Base-by-base conservation (phyloP, 345 rosid species). In the Kandelia obovata region DNA sequence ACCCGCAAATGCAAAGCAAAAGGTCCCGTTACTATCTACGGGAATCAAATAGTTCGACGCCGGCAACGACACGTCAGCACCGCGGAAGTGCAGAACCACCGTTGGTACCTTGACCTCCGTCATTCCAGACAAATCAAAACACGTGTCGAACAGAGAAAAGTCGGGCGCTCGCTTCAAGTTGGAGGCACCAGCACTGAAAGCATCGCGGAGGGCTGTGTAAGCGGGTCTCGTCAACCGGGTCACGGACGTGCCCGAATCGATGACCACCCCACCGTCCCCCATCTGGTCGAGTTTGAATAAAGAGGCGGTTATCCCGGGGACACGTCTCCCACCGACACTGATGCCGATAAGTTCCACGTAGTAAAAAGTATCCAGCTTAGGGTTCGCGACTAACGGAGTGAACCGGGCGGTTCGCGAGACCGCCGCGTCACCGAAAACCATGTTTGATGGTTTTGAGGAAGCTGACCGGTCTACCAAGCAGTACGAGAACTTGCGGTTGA, bases 1-100 rank as follows among this genome's bases (percentile, higher is more conserved):
- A 32, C 94, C 99, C 16, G 99, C 99, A 37, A 95, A 95, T 0
- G 99, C 99, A 69, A 89, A 95, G 82, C 99, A 95, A 69, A 95
- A 92, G 0, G 81, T 92, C 21, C 96, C 97, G 46, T 75, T 67
- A 17, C 71, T 66, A 52, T 90, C 95, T 53, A 95, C 97, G 26
- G 99, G 94, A 32, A 95, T 90, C 71, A 95, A 71, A 71, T 95
- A 95, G 62, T 95, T 95, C 7, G 96, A 78, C 63, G 98, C 97
- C 80, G 98, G 97, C 21, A 95, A 77, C 6, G 99, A 82, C 75
- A 86, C 82, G 62, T 79, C 87, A 23, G 96, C 95, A 0, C 92
- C 89, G 26, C 87, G 78, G 79, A 84, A 88, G 62, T 84, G 90
- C 53, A 94, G 53, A 47, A 83, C 86, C 71, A 94, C 87, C 37